Evolutionary conservation across 1,284 basidiomycete species (phyloP).

Genomic region (Papiliotrema laurentii): DNA sequence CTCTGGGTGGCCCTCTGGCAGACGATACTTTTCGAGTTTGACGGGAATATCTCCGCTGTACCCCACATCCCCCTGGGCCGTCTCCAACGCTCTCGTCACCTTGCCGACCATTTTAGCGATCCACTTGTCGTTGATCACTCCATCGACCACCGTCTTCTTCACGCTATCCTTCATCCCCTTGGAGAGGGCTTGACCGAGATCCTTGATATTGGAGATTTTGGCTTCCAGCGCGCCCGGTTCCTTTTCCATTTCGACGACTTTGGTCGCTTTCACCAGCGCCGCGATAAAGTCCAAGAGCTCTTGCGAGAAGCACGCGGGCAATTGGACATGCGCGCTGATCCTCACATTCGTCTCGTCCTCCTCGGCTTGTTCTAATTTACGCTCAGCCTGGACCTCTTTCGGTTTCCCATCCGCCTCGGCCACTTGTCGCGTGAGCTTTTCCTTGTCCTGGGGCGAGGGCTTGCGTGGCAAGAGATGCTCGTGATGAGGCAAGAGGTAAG

Average conservation of each 20-base stretch:
- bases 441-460: conserved; percentile 5
- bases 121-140: conserved; percentile 19
- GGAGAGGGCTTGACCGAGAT: conserved; percentile 14
- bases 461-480: conserved; percentile 15
- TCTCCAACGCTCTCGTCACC: conserved; percentile 12
- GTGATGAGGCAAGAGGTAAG: conserved; percentile 19
- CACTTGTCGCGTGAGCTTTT: conserved; percentile 6
- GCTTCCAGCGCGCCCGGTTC: conserved; percentile 12
- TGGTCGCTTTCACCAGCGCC: conserved; percentile 19
- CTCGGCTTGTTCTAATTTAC: conserved; percentile 11
- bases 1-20: conserved; percentile 18
- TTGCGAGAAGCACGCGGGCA: conserved; percentile 18
- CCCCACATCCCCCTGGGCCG: conserved; percentile 18
- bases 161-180: conserved; percentile 20
- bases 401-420: conserved; percentile 14
- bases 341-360: conserved; percentile 16
- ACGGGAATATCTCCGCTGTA: conserved; percentile 21
- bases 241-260: conserved; percentile 20
- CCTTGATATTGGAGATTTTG: conserved; percentile 15
- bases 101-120: conserved; percentile 26
- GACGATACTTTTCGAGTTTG: conserved; percentile 15
- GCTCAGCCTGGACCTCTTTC: conserved; percentile 12
- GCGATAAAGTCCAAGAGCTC: conserved; percentile 21
- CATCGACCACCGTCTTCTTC: conserved; percentile 19
- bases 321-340: conserved; percentile 14